These are phyloP conservation scores for Fusarium pseudoanthophilum DNA, from an alignment of 2,329 filamentous ascomycete species.

Conservation along the genomic window DNA sequence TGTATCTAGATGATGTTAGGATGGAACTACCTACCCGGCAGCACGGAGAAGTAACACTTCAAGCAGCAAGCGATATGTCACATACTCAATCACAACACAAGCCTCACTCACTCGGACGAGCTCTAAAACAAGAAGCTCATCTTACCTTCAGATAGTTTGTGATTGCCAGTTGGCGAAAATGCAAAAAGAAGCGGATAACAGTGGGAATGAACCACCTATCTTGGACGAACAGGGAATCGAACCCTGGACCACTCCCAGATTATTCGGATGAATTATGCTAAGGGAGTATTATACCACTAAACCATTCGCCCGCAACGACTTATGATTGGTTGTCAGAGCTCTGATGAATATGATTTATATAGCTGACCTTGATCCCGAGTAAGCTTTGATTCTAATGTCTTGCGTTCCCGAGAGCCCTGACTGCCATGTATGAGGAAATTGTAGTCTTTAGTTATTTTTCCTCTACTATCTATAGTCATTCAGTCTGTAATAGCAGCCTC, in stretches of 20 bases:
- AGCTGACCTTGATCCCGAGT: rapidly evolving
- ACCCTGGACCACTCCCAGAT: conserved; percentile 29
- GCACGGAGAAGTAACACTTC: rapidly evolving
- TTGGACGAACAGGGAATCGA: conserved; percentile 31
- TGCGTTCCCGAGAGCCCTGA: rapidly evolving
- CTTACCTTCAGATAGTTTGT: rapidly evolving
- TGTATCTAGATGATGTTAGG: background rate
- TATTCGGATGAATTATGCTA: conserved; percentile 6
- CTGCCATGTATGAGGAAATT: background rate
- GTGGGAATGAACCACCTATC: conserved; percentile 5
- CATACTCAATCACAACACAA: rapidly evolving
- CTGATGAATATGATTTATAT: rapidly evolving
- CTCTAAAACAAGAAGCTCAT: rapidly evolving
- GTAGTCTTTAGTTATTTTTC: background rate
- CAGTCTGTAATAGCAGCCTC: rapidly evolving
- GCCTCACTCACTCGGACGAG: rapidly evolving
- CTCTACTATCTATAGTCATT: rapidly evolving
- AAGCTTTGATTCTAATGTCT: too few species aligned
- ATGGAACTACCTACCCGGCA: background rate
- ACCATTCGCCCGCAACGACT: conserved; percentile 13
- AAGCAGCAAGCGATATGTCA: background rate
- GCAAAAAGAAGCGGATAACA: conserved; percentile 12
- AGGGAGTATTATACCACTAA: conserved; percentile 29
- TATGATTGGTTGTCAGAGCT: background rate
- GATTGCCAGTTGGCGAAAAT: background rate